Evolutionary conservation across 1,284 basidiomycete genomes (phyloP).

Genomic region (Cutaneotrichosporon cavernicola): DNA sequence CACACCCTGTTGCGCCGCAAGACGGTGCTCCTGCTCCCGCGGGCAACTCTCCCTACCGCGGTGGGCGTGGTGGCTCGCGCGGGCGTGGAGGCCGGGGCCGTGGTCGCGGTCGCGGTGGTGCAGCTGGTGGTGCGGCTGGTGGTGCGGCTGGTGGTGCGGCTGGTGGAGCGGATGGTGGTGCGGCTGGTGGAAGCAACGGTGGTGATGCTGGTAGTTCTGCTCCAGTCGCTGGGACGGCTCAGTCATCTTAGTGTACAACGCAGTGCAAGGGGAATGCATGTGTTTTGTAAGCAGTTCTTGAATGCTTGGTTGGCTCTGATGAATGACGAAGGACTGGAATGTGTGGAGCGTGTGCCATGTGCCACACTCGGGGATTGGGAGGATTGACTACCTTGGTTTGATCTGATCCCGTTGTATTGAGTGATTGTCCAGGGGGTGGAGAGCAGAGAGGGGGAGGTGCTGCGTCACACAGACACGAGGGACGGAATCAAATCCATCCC

Average conservation of each 20-base stretch:
- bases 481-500: constrained; percentile 1
- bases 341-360: not conserved
- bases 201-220: not conserved
- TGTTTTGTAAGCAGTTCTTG: not conserved
- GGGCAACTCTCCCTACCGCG: not conserved
- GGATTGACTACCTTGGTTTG: not conserved
- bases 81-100: constrained; percentile 6
- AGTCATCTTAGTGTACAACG: not conserved
- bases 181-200: not conserved
- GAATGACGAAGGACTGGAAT: not conserved
- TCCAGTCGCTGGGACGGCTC: constrained; percentile 8
- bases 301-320: not conserved
- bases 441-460: too few relatives aligned
- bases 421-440: not conserved
- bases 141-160: not conserved
- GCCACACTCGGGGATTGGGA: constrained; percentile 3
- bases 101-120: not conserved
- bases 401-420: not conserved
- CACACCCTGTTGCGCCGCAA: not conserved
- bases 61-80: constrained; percentile 5
- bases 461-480: not conserved
- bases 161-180: not conserved
- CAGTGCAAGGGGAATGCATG: not conserved
- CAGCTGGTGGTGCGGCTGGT: not conserved
- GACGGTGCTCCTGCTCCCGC: not conserved